Evolutionary conservation across 495 filamentous ascomycete species (phyloP).

Genomic region (Articulospora tetracladia): DNA sequence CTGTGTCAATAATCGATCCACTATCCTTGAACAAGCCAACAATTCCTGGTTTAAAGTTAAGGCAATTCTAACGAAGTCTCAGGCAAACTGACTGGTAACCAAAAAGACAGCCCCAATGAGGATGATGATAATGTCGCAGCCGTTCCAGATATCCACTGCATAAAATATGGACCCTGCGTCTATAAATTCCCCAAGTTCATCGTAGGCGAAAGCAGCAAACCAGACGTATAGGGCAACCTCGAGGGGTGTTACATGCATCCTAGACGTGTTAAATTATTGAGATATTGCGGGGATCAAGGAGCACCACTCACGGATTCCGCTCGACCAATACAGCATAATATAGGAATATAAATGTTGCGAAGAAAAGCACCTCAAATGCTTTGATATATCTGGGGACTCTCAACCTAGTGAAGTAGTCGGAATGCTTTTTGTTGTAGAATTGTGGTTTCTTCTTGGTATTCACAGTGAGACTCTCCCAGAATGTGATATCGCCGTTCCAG

Average conservation of each 20-base stretch:
- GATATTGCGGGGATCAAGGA: neutral
- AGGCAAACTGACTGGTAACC: constrained; percentile 41
- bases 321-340: constrained; percentile 82
- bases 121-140: constrained; percentile 87
- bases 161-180: constrained; percentile 86
- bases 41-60: constrained; percentile 46
- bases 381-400: constrained; percentile 92
- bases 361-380: constrained; percentile 83
- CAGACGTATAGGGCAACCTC: constrained; percentile 58
- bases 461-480: constrained; percentile 81
- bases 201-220: constrained; percentile 85
- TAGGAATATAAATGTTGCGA: constrained; percentile 71
- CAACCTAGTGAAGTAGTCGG: constrained; percentile 80
- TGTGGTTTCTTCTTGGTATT: constrained; percentile 76
- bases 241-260: constrained; percentile 38
- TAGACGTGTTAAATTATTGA: constrained; percentile 11
- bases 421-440: constrained; percentile 69
- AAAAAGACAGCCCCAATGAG: constrained; percentile 73
- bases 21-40: constrained; percentile 66
- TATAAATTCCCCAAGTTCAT: constrained; percentile 76
- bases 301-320: constrained; percentile 35
- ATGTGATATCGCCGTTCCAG: constrained; percentile 88
- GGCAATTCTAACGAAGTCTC: neutral
- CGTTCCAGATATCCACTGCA: constrained; percentile 82
- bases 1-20: constrained; percentile 61